These are phyloP conservation scores for Madurella mycetomatis DNA, from an alignment of 2,329 filamentous ascomycete genomes.

Conservation along the genomic window DNA sequence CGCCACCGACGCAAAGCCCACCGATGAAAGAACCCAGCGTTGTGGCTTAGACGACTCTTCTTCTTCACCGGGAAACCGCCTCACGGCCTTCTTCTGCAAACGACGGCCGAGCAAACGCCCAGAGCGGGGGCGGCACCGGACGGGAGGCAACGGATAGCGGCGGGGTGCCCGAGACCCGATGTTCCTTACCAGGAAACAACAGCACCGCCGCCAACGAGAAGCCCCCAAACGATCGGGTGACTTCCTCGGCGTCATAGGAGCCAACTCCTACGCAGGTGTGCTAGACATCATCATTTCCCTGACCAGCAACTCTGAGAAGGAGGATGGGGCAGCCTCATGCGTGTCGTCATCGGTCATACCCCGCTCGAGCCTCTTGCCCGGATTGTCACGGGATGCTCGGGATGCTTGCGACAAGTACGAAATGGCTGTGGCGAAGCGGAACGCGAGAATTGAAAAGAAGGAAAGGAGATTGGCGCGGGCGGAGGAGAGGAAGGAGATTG, in stretches of 20 bases:
- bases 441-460: slow-evolving; percentile 33
- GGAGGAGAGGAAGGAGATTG: slow-evolving; percentile 37
- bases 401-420: slow-evolving; percentile 34
- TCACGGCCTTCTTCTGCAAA: slow-evolving; percentile 36
- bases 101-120: slow-evolving; percentile 46
- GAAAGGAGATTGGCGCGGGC: slow-evolving; percentile 40
- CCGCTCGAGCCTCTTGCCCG: not conserved
- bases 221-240: slow-evolving; percentile 52
- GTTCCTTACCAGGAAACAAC: slow-evolving; percentile 22
- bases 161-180: not conserved
- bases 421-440: slow-evolving; percentile 24
- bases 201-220: slow-evolving; percentile 39
- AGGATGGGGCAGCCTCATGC: not conserved
- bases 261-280: slow-evolving; percentile 53
- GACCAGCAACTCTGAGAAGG: slow-evolving; percentile 30
- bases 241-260: slow-evolving; percentile 54
- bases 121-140: slow-evolving; percentile 47
- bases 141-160: slow-evolving; percentile 24
- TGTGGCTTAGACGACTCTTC: too few relatives aligned
- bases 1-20: too few relatives aligned
- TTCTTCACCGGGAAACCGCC: too few relatives aligned
- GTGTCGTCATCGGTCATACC: slow-evolving; percentile 21
- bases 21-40: too few relatives aligned
- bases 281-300: slow-evolving; percentile 49
- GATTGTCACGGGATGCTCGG: slow-evolving; percentile 29